Evolutionary conservation across 2,329 filamentous ascomycete species (phyloP).

Genomic region (Plectosphaerella plurivora): DNA sequence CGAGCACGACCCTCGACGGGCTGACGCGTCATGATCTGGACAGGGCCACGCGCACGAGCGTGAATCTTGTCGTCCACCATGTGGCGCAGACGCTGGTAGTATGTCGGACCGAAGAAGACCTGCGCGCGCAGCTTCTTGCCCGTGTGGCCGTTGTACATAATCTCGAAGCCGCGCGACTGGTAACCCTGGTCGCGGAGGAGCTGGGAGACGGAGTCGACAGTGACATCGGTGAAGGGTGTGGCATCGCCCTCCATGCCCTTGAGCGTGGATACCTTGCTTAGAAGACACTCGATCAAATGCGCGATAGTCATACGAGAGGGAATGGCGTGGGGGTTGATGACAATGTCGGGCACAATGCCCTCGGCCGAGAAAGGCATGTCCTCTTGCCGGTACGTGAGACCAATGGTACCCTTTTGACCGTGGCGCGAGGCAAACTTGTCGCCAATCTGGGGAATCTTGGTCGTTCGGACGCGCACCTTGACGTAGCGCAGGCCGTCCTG

Average conservation of each 20-base stretch:
- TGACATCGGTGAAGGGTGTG: slow-evolving; percentile 96
- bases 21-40: slow-evolving; percentile 95
- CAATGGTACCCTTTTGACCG: slow-evolving; percentile 98
- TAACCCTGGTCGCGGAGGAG: slow-evolving; percentile 87
- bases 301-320: slow-evolving; percentile 99
- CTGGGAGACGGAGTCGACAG: slow-evolving; percentile 86
- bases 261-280: slow-evolving; percentile 91
- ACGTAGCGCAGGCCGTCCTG: slow-evolving; percentile 92
- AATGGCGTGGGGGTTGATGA: slow-evolving; percentile 99
- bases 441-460: slow-evolving; percentile 96
- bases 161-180: slow-evolving; percentile 93
- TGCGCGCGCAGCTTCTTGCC: slow-evolving; percentile 90
- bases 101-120: slow-evolving; percentile 95
- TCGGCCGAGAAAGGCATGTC: slow-evolving; percentile 98
- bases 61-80: slow-evolving; percentile 99
- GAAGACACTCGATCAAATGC: slow-evolving; percentile 97
- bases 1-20: slow-evolving; percentile 97
- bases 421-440: slow-evolving; percentile 99
- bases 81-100: slow-evolving; percentile 96
- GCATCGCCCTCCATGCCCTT: slow-evolving; percentile 96
- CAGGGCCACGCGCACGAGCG: slow-evolving; percentile 91
- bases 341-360: slow-evolving; percentile 88
- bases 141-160: slow-evolving; percentile 99
- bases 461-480: slow-evolving; percentile 95
- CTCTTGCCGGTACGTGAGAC: slow-evolving; percentile 95